phyloP scores from a whole-genome alignment of 2,329 filamentous ascomycete genomes.

The Venturia effusa region DNA sequence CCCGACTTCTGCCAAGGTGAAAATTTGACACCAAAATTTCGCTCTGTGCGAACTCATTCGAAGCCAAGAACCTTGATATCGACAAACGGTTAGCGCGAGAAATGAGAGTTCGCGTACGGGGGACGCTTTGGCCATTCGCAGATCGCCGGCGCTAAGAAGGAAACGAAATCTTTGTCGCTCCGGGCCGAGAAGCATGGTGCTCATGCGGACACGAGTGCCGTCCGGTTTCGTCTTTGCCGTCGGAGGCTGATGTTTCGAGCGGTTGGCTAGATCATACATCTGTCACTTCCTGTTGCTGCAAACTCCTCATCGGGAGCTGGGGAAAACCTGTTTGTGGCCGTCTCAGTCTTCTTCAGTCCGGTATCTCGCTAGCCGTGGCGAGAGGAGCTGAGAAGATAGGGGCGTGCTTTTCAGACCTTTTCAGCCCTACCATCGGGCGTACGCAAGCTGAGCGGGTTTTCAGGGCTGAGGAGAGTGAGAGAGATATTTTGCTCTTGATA shows the following conservation, averaged over 20 bases:
- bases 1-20: background rate
- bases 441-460: background rate
- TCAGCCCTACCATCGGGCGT: background rate
- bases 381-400: background rate
- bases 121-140: background rate
- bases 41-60: background rate
- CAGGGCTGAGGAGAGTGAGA: background rate
- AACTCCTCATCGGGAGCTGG: background rate
- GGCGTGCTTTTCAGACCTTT: background rate
- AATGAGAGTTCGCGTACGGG: background rate
- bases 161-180: background rate
- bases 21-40: background rate
- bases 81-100: background rate
- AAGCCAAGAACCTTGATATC: background rate
- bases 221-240: background rate
- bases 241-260: background rate
- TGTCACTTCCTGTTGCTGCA: background rate
- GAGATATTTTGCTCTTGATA: background rate
- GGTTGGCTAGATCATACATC: background rate
- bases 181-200: background rate
- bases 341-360: background rate
- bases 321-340: background rate
- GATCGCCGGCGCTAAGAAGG: background rate
- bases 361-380: background rate
- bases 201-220: background rate